phyloP scores from a whole-genome alignment of 208 protist genomes.

The Zelonia costaricensis region DNA sequence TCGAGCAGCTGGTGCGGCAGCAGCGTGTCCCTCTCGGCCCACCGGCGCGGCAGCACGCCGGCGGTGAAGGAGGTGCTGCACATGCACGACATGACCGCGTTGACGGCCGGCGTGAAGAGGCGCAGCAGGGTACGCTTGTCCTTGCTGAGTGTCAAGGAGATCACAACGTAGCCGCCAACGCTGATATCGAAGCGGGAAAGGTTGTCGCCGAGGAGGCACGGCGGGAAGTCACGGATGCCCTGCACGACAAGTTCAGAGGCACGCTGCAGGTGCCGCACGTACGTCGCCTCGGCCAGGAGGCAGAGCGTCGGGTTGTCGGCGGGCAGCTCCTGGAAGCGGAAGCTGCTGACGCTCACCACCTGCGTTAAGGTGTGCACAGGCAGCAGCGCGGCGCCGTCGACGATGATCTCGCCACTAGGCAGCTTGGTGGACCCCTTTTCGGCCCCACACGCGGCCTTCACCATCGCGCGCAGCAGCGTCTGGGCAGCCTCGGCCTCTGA shows the following conservation, averaged over 20 bases:
- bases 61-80: constrained; percentile 70
- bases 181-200: constrained; percentile 67
- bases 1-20: constrained; percentile 61
- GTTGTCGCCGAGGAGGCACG: constrained; percentile 44
- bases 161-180: constrained; percentile 71
- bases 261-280: constrained; percentile 74
- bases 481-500: constrained; percentile 41
- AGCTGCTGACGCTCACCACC: constrained; percentile 44
- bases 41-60: constrained; percentile 60
- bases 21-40: constrained; percentile 43
- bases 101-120: constrained; percentile 61
- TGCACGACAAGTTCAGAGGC: constrained; percentile 51
- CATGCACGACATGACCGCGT: constrained; percentile 69
- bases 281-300: constrained; percentile 80
- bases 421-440: constrained; percentile 71
- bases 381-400: constrained; percentile 66
- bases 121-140: constrained; percentile 37
- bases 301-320: constrained; percentile 51
- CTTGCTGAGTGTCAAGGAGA: constrained; percentile 54
- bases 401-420: constrained; percentile 48
- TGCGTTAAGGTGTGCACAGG: constrained; percentile 48
- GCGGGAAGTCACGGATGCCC: constrained; percentile 63
- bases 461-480: constrained; percentile 60
- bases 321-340: constrained; percentile 81
- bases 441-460: constrained; percentile 75